phyloP scores from a whole-genome alignment of 176 grass and related monocot species.

The Oryza rufipogon region DNA sequence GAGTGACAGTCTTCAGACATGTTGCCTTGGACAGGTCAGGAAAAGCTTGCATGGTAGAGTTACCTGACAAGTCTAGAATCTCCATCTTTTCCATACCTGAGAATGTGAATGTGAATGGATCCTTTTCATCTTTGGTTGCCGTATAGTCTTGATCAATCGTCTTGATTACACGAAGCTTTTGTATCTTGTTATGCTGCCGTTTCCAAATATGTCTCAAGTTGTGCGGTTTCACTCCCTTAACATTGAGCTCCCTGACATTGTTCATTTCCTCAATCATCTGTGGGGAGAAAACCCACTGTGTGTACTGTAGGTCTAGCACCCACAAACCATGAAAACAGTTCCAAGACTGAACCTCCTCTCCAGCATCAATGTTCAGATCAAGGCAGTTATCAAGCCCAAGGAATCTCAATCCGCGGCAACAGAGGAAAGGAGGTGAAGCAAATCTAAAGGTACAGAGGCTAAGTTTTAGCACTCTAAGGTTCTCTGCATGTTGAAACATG shows the following conservation, averaged over 20 bases:
- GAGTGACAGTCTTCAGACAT: neutral
- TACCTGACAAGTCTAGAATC: neutral
- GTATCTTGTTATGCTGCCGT: neutral
- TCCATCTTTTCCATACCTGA: neutral
- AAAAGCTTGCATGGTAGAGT: neutral
- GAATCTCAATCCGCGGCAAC: neutral
- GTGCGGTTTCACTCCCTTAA: neutral
- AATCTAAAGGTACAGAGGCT: neutral
- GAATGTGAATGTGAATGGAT: neutral
- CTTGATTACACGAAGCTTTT: neutral
- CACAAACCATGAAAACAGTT: neutral
- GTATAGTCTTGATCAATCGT: neutral
- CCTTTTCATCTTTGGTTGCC: neutral
- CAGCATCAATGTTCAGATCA: neutral
- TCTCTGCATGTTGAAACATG: neutral
- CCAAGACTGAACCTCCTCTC: neutral
- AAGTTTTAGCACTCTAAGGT: constrained; percentile 4
- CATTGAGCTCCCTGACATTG: neutral
- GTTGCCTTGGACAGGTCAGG: neutral
- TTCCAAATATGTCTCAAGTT: neutral
- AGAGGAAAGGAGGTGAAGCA: constrained; percentile 7
- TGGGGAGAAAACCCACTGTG: neutral
- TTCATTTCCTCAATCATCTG: neutral
- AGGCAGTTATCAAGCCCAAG: neutral
- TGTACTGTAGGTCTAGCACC: neutral